phyloP scores from a whole-genome alignment of 2,329 filamentous ascomycete species.

The Mollisia scopiformis region DNA sequence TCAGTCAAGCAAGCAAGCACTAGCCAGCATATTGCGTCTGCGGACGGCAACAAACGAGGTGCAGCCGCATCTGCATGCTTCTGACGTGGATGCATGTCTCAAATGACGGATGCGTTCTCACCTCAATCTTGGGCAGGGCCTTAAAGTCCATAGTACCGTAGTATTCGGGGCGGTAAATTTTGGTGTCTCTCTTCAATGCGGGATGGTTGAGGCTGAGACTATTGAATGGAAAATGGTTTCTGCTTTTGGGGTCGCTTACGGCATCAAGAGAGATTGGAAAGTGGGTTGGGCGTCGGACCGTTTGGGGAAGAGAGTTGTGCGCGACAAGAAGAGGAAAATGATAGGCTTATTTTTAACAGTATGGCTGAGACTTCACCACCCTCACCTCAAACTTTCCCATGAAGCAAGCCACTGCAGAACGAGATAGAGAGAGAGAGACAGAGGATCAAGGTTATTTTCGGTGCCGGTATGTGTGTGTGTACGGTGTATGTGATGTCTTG shows the following conservation, averaged over 20 bases:
- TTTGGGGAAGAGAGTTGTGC: background rate
- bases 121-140: conserved; percentile 60
- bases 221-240: background rate
- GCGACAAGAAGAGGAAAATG: background rate
- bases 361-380: background rate
- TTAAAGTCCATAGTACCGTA: conserved; percentile 42
- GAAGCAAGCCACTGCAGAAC: background rate
- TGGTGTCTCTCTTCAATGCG: background rate
- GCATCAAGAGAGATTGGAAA: background rate
- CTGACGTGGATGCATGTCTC: conserved; percentile 11
- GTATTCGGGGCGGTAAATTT: background rate
- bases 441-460: no score
- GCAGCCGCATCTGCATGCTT: conserved; percentile 10
- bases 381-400: background rate
- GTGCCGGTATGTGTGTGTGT: no score
- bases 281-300: background rate
- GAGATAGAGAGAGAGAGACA: no score
- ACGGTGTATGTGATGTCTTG: no score
- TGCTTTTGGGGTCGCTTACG: background rate
- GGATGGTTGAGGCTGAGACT: conserved; percentile 1
- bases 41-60: conserved; percentile 9
- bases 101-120: conserved; percentile 36
- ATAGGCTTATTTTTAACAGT: background rate
- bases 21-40: conserved; percentile 8
- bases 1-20: background rate